phyloP scores from a whole-genome alignment of 2,329 filamentous ascomycete species.

The Colletotrichum acutatum region DNA sequence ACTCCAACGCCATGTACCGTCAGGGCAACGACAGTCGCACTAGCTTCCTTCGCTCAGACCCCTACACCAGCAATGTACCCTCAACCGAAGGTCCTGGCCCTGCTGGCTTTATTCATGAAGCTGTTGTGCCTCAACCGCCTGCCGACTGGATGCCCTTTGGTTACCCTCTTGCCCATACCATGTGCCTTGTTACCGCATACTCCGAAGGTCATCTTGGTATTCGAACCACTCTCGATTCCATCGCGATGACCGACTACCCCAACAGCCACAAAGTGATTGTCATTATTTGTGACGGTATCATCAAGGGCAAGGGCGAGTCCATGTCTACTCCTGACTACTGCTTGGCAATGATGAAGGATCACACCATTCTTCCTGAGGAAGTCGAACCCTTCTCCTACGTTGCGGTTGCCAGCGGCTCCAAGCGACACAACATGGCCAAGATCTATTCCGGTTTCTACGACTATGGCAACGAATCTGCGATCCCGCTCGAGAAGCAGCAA shows the following conservation, averaged over 20 bases:
- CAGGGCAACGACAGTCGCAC: slow-evolving; percentile 70
- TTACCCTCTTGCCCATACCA: slow-evolving; percentile 90
- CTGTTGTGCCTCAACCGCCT: slow-evolving; percentile 94
- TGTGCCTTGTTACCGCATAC: slow-evolving; percentile 96
- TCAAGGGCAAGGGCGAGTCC: slow-evolving; percentile 92
- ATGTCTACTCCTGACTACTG: slow-evolving; percentile 91
- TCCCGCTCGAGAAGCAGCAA: slow-evolving; percentile 90
- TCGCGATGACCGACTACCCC: slow-evolving; percentile 97
- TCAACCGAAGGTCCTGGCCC: slow-evolving; percentile 79
- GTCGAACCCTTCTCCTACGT: slow-evolving; percentile 95
- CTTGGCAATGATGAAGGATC: slow-evolving; percentile 94
- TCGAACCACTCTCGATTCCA: slow-evolving; percentile 92
- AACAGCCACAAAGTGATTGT: slow-evolving; percentile 99
- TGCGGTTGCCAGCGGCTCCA: slow-evolving; percentile 92
- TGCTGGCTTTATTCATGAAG: slow-evolving; percentile 94
- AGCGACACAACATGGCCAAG: slow-evolving; percentile 99
- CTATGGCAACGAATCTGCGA: slow-evolving; percentile 83
- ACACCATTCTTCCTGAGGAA: slow-evolving; percentile 80
- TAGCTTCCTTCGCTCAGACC: slow-evolving; percentile 73
- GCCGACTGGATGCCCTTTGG: slow-evolving; percentile 98
- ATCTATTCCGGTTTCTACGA: slow-evolving; percentile 98
- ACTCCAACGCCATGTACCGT: slow-evolving; percentile 78
- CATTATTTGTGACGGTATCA: slow-evolving; percentile 96
- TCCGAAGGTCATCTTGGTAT: slow-evolving; percentile 95
- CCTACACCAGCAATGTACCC: slow-evolving; percentile 63